phyloP scores from a whole-genome alignment of 768 basidiomycete species.

The Asterophora lycoperdoides region DNA sequence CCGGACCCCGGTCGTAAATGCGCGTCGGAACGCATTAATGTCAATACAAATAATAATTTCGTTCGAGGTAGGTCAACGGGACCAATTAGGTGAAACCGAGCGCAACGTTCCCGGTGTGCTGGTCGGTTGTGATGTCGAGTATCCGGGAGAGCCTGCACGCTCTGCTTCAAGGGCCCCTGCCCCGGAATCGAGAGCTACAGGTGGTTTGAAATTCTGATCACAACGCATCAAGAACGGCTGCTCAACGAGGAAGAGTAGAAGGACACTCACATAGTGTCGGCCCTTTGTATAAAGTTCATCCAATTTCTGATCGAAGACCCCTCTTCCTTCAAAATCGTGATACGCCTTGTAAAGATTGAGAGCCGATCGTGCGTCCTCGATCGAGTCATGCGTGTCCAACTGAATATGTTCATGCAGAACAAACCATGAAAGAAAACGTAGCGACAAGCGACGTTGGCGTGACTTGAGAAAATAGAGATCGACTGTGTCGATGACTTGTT shows the following conservation, averaged over 20 bases:
- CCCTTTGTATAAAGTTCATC: constrained; percentile 83
- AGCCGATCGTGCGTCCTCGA: constrained; percentile 91
- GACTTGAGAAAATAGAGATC: constrained; percentile 86
- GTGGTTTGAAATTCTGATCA: constrained; percentile 21
- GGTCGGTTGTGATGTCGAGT: not conserved
- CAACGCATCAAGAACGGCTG: not conserved
- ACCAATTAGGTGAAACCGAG: constrained; percentile 6
- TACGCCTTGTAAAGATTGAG: constrained; percentile 82
- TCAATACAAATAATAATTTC: too few species aligned
- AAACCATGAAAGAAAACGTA: constrained; percentile 93
- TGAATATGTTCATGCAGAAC: constrained; percentile 91
- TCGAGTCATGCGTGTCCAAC: constrained; percentile 94
- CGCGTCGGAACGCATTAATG: not conserved
- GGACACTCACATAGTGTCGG: constrained; percentile 55
- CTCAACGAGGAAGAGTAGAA: not conserved
- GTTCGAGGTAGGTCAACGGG: not conserved
- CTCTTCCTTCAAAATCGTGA: constrained; percentile 67
- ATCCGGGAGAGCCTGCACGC: constrained; percentile 9
- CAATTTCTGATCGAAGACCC: constrained; percentile 80
- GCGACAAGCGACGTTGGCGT: constrained; percentile 82
- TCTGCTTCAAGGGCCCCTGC: not conserved
- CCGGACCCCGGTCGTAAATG: not conserved
- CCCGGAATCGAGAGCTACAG: constrained; percentile 4
- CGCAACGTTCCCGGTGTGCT: not conserved
- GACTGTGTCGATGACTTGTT: constrained; percentile 96